A percentile compares a stretch with the other conserved stretches of the same genome.
These are phyloP conservation scores for Harrya chromipes DNA, from an alignment of 768 basidiomycete genomes.

Conservation along the genomic window DNA sequence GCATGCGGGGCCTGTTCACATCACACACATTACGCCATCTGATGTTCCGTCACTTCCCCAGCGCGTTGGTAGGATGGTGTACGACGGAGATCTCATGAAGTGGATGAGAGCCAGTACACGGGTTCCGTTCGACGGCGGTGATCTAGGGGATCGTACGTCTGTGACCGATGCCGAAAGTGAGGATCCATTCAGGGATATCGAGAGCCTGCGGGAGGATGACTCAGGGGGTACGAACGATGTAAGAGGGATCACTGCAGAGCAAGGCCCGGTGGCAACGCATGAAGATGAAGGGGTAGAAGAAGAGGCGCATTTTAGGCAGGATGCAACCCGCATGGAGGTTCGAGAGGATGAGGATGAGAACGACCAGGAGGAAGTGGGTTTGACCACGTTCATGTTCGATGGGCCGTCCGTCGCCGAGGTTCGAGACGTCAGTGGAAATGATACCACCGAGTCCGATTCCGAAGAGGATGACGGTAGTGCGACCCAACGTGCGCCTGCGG, in stretches of 20 bases:
- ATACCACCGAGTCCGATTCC: conserved; percentile 42
- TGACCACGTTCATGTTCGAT: conserved; percentile 74
- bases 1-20: conserved; percentile 73
- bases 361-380: conserved; percentile 64
- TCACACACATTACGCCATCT: conserved; percentile 75
- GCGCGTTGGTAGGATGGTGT: conserved; percentile 83
- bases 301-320: conserved; percentile 16
- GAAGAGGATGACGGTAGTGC: conserved; percentile 23
- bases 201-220: conserved; percentile 73
- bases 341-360: conserved; percentile 43
- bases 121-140: conserved; percentile 29
- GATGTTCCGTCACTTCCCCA: conserved; percentile 77
- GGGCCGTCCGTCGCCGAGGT: conserved; percentile 51
- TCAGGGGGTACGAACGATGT: conserved; percentile 25
- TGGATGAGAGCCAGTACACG: conserved; percentile 70
- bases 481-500: conserved; percentile 3
- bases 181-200: conserved; percentile 91
- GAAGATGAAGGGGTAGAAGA: conserved; percentile 13
- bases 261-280: conserved; percentile 5
- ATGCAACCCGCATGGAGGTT: conserved; percentile 44
- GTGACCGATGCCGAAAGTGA: conserved; percentile 56
- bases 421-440: conserved; percentile 32
- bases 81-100: conserved; percentile 76
- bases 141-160: conserved; percentile 29
- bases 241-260: not conserved